Conservation (phyloP, 257 asterid genomes). For the Fraxinus quadrangulata region DNA sequence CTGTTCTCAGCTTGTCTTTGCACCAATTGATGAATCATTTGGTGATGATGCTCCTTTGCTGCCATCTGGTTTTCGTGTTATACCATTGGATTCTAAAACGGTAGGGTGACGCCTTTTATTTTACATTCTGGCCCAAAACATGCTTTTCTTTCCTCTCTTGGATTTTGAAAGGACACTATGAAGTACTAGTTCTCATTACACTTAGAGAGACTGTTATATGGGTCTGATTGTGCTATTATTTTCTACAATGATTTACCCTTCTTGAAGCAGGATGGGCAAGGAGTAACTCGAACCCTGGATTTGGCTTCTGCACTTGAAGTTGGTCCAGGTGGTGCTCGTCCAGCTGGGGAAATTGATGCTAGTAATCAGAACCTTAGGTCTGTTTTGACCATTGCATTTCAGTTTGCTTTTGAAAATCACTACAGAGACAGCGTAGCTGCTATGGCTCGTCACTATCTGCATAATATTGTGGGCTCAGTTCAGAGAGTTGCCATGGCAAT, state of each 20-base stretch:
- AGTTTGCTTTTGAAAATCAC: constrained; percentile 87
- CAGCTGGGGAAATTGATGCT: constrained; percentile 53
- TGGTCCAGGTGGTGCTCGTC: constrained; percentile 61
- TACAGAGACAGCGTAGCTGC: constrained; percentile 80
- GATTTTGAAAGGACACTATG: not conserved
- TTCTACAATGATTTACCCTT: not conserved
- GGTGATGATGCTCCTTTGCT: constrained; percentile 91
- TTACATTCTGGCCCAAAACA: not conserved
- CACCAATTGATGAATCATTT: constrained; percentile 89
- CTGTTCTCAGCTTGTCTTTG: constrained; percentile 94
- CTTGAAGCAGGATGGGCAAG: constrained; percentile 60
- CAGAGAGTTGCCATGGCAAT: constrained; percentile 91
- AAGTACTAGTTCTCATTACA: not conserved
- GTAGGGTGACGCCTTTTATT: constrained; percentile 41
- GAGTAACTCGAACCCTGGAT: constrained; percentile 73
- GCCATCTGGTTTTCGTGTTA: constrained; percentile 93
- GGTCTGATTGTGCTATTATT: not conserved
- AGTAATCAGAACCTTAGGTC: constrained; percentile 64
- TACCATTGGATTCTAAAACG: constrained; percentile 84
- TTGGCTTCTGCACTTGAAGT: constrained; percentile 84
- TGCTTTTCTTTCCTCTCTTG: not conserved
- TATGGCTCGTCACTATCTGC: constrained; percentile 93
- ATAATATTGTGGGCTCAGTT: constrained; percentile 79
- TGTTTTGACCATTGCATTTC: constrained; percentile 88
- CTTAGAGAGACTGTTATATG: not conserved